Base-by-base conservation (phyloP, 2,329 filamentous ascomycete species). In the Apiospora arundinis region DNA sequence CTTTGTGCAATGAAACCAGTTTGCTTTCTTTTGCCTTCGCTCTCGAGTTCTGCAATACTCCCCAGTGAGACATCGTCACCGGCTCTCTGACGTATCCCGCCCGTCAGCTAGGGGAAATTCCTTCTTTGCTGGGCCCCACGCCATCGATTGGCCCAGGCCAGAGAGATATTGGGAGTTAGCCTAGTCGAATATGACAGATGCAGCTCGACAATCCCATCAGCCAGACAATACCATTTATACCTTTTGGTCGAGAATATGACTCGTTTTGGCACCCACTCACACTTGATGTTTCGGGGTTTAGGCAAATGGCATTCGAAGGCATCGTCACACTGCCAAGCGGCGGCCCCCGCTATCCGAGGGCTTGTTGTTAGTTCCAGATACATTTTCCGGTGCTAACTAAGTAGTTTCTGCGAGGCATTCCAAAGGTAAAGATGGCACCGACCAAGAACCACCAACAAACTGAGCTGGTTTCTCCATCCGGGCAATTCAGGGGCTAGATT, bases 151-250 rank as follows among this genome's bases (percentile, higher is more conserved):
- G 56, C 32, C 56, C 28, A 63, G 56, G 32, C 56, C 32, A 28
- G 28, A 37, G 52, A 60, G 37, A 60, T 16, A 12, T 12, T 60
- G 52, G 28, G 52, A 23, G 32, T 32, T 32, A 4, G 28, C 18
- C n/a, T 12, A 52, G 52, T 28, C 28, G 28, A 60, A 60, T 21
- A 63, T 18, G 56, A n/a, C 56, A 63, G 56, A 63, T 63, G 56
- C 56, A 40, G 8, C 56, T 40, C 11, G 56, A 40, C 56, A 63
- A 63, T 63, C 21, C 32, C 56, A 63, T 63, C 56, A 40, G 32
- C 28, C 18, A 63, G 21, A 37, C 28, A 67, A 44, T 67, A 21
- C 37, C 12, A 28, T 67, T 23, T 11, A 45, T 25, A 28, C n/a
- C 3, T 23, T 56, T 9, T 67, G 9, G 63, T n/a, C 23, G 5